phyloP scores from a whole-genome alignment of 345 rosid species.

The Cardamine occulta region DNA sequence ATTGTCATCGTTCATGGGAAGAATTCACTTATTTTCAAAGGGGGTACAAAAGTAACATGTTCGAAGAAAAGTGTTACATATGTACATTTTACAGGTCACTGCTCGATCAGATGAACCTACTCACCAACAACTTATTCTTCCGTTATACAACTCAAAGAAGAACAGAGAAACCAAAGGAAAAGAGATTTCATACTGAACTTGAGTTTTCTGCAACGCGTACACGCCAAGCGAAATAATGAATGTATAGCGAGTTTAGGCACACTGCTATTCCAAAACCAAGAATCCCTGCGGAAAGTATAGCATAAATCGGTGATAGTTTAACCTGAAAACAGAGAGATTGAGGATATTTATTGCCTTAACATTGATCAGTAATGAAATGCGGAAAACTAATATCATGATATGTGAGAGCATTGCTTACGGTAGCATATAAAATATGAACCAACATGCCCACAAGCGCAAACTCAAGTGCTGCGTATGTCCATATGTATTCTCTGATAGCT shows the following conservation, averaged over 20 bases:
- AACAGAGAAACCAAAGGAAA: constrained; percentile 17
- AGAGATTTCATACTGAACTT: constrained; percentile 54
- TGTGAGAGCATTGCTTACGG: constrained; percentile 55
- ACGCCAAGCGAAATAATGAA: constrained; percentile 66
- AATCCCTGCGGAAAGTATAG: constrained; percentile 69
- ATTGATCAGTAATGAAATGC: background rate
- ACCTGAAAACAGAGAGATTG: constrained; percentile 57
- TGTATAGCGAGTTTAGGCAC: constrained; percentile 73
- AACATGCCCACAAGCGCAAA: constrained; percentile 74
- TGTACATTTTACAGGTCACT: constrained; percentile 32
- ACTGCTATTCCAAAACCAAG: constrained; percentile 79
- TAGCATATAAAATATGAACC: constrained; percentile 61
- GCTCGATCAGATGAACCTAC: constrained; percentile 10
- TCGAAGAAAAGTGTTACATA: constrained; percentile 20
- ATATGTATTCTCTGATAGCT: constrained; percentile 91
- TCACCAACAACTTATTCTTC: constrained; percentile 15
- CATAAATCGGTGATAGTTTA: constrained; percentile 58
- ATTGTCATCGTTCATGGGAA: background rate
- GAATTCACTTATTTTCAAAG: background rate
- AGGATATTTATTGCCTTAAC: background rate
- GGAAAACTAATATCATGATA: background rate
- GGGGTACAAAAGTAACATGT: constrained; percentile 25
- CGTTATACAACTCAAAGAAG: too few relatives aligned
- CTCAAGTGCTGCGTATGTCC: constrained; percentile 94
- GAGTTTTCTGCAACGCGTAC: constrained; percentile 49